phyloP scores from a whole-genome alignment of 352 stramenopile species.

The Phytopythium chamaehyphon region DNA sequence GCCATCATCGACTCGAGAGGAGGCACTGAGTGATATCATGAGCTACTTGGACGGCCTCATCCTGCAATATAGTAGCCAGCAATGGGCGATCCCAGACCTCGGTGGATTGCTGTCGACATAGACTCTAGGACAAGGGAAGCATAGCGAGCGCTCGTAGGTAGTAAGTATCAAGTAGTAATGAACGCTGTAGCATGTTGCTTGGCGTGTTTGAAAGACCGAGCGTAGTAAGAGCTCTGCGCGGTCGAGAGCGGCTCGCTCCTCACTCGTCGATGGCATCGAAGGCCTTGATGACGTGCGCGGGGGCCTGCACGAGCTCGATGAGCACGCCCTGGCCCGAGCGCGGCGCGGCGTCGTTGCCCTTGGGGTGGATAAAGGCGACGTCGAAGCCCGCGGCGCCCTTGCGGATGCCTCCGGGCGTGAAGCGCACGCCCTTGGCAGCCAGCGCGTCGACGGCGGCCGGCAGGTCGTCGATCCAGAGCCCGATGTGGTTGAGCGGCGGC shows the following conservation, averaged over 20 bases:
- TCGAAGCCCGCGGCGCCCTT: slow-evolving; percentile 96
- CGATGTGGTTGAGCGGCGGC: slow-evolving; percentile 97
- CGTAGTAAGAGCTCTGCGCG: no score
- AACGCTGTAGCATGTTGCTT: no score
- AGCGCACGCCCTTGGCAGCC: slow-evolving; percentile 89
- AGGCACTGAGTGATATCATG: no score
- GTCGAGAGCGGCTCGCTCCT: slow-evolving; percentile 8
- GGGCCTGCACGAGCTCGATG: slow-evolving; percentile 97
- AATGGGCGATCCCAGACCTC: no score
- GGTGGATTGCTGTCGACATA: no score
- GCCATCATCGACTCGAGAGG: no score
- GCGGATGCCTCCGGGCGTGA: slow-evolving; percentile 96
- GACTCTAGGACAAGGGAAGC: no score
- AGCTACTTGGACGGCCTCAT: no score
- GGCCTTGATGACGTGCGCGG: slow-evolving; percentile 87
- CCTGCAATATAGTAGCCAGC: no score
- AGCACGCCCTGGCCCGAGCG: slow-evolving; percentile 94
- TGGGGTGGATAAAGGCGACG: slow-evolving; percentile 98
- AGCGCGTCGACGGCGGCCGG: slow-evolving; percentile 91
- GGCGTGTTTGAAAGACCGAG: no score
- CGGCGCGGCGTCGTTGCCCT: slow-evolving; percentile 91
- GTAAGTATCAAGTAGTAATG: no score
- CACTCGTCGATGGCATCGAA: slow-evolving; percentile 49
- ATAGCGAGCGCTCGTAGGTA: no score
- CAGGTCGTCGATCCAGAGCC: slow-evolving; percentile 97